A percentile compares a stretch with the other conserved stretches of the same genome.
Evolutionary conservation across 148 eudicot genomes (phyloP).

Genomic region (Vaccinium corymbosum): DNA sequence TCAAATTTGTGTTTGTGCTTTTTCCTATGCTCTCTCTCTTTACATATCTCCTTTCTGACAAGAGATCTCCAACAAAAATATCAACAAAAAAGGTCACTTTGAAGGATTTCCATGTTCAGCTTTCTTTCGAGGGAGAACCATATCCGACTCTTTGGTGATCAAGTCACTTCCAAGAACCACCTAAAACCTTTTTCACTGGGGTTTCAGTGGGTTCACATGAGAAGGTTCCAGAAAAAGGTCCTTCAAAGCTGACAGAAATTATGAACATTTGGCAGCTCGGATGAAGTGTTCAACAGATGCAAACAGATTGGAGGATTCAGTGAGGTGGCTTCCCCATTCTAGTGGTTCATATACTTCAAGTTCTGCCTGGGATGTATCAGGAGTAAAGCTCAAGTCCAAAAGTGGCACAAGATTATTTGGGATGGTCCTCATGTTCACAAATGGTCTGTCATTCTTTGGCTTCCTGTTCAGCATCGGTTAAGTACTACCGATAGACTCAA

Average conservation of each 20-base stretch:
- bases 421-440: too few species aligned
- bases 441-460: too few species aligned
- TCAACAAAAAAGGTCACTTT: not conserved
- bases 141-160: not conserved
- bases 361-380: too few species aligned
- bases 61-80: not conserved
- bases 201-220: not conserved
- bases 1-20: not conserved
- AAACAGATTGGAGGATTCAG: not conserved
- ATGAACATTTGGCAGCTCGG: not conserved
- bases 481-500: too few species aligned
- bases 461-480: too few species aligned
- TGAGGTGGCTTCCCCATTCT: too few species aligned
- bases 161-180: not conserved
- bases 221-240: not conserved
- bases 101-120: not conserved
- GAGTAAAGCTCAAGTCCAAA: too few species aligned
- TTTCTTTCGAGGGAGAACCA: not conserved
- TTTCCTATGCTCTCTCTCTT: not conserved
- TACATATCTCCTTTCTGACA: not conserved
- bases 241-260: not conserved
- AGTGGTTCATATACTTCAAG: too few species aligned
- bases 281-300: not conserved
- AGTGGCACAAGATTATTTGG: too few species aligned
- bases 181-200: not conserved